Base-by-base conservation (phyloP, 768 basidiomycete genomes). In the Gautieria morchelliformis region DNA sequence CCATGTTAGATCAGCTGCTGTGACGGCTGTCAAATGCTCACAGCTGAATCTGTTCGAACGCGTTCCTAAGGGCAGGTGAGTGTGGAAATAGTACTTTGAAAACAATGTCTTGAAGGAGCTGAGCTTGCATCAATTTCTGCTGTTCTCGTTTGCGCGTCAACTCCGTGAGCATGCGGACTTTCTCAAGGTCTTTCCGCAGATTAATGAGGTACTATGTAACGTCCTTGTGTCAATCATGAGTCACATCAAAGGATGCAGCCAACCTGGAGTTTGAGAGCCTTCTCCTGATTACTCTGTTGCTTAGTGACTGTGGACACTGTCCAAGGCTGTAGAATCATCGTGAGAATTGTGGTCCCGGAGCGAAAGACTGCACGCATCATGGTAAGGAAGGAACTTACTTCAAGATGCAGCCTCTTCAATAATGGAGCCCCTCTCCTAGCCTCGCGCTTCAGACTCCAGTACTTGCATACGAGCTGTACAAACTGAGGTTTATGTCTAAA, bases 401-500 rank as follows among this genome's bases (percentile, higher is more conserved):
- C 95, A 27, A 98, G 74, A 71, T 99, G 93, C 58, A 99, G 67
- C 53, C 96, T 68, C 70, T 98, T 98, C 62, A 99, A 70, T 59
- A 98, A 70, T 11, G 96, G 95, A 9, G 96, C 96, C 4, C 96
- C 96, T 41, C 95, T 71, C 60, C 96, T 79, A 1, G 84, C 91
- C 67, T 98, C 95, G 4, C 96, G 76, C 72, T 99, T 98, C 69
- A 99, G 69, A 70, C 96, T 97, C 96, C 96, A 99, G 66, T 97
- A 99, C 65, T 83, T 81, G 65, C 89, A 94, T 33, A 93, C 75
- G 64, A 82, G 70, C 49, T 83, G 78, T 12, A 98, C 71, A 56
- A 94, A 89, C 46, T 89, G 85, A 3, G 71, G 63, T 66, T 88
- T 91, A 68, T 89, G 92, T 60, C 87, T 74, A 4, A 96, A 72